Evolutionary conservation across 2,329 filamentous ascomycete species (phyloP).

Genomic region (Rhynchosporium agropyri): DNA sequence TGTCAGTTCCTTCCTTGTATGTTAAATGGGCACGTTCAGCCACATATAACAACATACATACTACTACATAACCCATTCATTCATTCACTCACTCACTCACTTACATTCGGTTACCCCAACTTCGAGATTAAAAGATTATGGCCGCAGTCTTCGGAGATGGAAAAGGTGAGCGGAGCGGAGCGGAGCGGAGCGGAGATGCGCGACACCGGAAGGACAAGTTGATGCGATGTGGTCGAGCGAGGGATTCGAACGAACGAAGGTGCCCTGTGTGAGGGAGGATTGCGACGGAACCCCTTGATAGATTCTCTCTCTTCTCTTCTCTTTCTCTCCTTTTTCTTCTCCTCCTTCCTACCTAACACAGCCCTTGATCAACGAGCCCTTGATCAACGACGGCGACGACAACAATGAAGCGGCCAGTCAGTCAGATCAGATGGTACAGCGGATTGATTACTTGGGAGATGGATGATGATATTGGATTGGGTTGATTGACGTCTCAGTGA

Average conservation of each 20-base stretch:
- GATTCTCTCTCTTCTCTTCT: background rate
- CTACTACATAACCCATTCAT: too few relatives aligned
- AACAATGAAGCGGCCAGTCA: background rate
- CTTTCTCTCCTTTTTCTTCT: background rate
- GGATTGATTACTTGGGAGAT: background rate
- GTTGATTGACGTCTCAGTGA: background rate
- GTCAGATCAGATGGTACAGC: slow-evolving; percentile 1
- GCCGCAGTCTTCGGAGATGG: background rate
- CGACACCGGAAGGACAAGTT: slow-evolving; percentile 14
- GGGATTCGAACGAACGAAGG: background rate
- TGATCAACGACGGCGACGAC: background rate
- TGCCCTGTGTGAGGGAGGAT: slow-evolving; percentile 5
- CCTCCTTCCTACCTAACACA: background rate
- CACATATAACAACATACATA: too few relatives aligned
- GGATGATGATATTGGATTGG: background rate
- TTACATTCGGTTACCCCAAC: background rate
- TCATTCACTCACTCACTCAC: background rate
- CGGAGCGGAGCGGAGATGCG: background rate
- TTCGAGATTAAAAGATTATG: background rate
- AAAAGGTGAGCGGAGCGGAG: too few relatives aligned
- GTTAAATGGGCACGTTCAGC: too few relatives aligned
- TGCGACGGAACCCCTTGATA: slow-evolving; percentile 16
- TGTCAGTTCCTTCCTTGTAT: too few relatives aligned
- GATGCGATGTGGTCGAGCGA: background rate
- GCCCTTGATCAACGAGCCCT: background rate